These are phyloP conservation scores for Ophiocordyceps unilateralis DNA, from an alignment of 2,329 filamentous ascomycete genomes.

Conservation along the genomic window DNA sequence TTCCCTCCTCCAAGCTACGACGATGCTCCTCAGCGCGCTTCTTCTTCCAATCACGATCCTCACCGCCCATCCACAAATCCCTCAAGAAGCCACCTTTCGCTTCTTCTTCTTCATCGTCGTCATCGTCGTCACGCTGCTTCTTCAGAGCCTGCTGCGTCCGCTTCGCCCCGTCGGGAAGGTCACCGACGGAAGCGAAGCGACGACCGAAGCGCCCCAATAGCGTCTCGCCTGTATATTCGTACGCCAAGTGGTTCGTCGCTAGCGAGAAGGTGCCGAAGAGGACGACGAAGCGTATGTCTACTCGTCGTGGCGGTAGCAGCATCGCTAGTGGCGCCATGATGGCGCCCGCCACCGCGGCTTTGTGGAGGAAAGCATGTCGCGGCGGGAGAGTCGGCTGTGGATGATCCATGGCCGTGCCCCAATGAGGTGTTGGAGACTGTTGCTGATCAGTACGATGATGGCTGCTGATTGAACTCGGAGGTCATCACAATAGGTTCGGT, in stretches of 20 bases:
- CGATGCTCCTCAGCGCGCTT: conserved; percentile 33
- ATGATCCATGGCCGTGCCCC: too few relatives aligned
- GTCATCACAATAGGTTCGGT: too few relatives aligned
- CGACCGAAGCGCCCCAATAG: conserved; percentile 28
- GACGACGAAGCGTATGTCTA: conserved; percentile 31
- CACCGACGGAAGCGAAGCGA: conserved; percentile 29
- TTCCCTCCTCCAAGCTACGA: conserved; percentile 36
- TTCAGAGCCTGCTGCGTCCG: conserved; percentile 28
- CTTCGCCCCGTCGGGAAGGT: conserved; percentile 38
- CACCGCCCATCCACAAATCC: conserved; percentile 41
- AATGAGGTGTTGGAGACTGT: too few relatives aligned
- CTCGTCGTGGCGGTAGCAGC: conserved; percentile 31
- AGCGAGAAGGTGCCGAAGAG: conserved; percentile 33
- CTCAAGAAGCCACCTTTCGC: conserved; percentile 19
- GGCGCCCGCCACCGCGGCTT: conserved; percentile 28
- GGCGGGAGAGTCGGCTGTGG: too few relatives aligned
- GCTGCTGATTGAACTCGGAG: too few relatives aligned
- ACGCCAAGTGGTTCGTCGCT: conserved; percentile 35
- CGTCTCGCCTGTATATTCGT: conserved; percentile 38
- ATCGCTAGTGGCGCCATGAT: conserved; percentile 29
- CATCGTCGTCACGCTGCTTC: conserved; percentile 22
- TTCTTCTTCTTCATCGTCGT: conserved; percentile 16
- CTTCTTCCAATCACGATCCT: conserved; percentile 35
- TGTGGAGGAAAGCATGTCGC: conserved; percentile 26
- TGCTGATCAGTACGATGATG: too few relatives aligned